Evolutionary conservation across 2,329 filamentous ascomycete genomes (phyloP), one percentile per base, ranked within the genome.

Genomic region (Zopfia rhizophila): DNA sequence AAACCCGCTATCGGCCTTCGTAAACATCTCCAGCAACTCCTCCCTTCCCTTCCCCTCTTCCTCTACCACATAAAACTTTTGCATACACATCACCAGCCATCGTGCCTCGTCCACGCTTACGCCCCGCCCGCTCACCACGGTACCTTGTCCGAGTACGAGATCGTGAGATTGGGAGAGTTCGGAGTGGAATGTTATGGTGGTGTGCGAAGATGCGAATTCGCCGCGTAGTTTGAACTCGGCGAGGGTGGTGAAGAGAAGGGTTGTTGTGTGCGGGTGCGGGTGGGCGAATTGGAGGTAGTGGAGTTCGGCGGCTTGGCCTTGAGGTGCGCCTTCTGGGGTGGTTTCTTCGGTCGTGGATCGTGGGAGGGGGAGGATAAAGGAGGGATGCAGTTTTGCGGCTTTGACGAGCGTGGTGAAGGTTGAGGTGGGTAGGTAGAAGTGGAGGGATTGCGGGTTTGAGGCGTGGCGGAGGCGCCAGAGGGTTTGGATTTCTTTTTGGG

Each of bases 201-300:
- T 99, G 68, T 99, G 94, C 33, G 94, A 92, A 72, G 88, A 85
- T 31, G 91, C 91, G 66, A 86, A 99, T 72, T 96, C 90, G 38
- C 92, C 92, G 38, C 93, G 82, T 46, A 90, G 76, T 79, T 97
- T 97, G 77, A 89, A 99, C 69, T 97, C 91, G 12, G 90, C 93
- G 22, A 99, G 81, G 65, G 94, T 89, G 1, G 94, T 99, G 75
- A 99, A 97, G 23, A 99, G 85, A 5, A 97, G 75, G 22, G 75
- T 82, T 0, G 75, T 74, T 1, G 78, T 79, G 2, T 80, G 74
- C 3, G 79, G 77, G 0, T 85, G 81, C 49, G 96, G 92, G 73
- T 96, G 97, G 0, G 89, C 89, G 91, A 95, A 99, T 74, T 99
- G 93, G 52, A 99, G 75, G 72, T 96, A 96, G 74, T 99, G 94